phyloP scores from a whole-genome alignment of 441 rosid species.

The Bruguiera hainesii region DNA sequence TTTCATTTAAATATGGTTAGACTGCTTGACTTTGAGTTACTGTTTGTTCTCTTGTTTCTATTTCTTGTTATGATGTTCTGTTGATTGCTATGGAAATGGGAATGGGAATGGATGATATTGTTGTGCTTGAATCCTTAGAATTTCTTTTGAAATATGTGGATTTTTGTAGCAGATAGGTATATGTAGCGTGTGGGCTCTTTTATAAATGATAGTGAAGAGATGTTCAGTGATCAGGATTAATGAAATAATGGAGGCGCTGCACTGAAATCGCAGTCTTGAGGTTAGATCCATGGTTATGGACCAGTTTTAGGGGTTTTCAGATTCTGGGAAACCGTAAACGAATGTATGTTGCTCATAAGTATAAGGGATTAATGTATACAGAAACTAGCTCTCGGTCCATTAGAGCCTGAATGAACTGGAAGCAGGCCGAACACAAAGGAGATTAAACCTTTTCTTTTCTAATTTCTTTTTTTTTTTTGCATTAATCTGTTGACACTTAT shows the following conservation, averaged over 20 bases:
- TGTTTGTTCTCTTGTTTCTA: neutral
- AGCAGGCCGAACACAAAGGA: neutral
- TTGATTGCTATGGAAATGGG: neutral
- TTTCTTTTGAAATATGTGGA: neutral
- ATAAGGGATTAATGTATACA: too few species aligned
- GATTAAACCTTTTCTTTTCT: neutral
- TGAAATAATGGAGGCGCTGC: too few species aligned
- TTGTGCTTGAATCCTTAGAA: neutral
- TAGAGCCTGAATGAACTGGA: too few species aligned
- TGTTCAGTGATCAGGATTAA: neutral
- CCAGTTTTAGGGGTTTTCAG: too few species aligned
- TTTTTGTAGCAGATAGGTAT: neutral
- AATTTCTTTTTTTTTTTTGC: neutral
- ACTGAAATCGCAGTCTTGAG: too few species aligned
- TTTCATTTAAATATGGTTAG: too few species aligned
- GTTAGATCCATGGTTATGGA: too few species aligned
- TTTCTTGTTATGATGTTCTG: neutral
- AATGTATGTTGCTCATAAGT: too few species aligned
- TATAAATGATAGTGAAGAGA: neutral
- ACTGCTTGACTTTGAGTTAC: too few species aligned
- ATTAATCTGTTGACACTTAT: neutral
- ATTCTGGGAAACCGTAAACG: too few species aligned
- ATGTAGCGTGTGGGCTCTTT: neutral
- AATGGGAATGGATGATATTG: neutral
- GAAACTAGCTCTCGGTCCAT: too few species aligned